Conservation (phyloP, 495 filamentous ascomycete genomes). For the Clohesyomyces aquaticus region DNA sequence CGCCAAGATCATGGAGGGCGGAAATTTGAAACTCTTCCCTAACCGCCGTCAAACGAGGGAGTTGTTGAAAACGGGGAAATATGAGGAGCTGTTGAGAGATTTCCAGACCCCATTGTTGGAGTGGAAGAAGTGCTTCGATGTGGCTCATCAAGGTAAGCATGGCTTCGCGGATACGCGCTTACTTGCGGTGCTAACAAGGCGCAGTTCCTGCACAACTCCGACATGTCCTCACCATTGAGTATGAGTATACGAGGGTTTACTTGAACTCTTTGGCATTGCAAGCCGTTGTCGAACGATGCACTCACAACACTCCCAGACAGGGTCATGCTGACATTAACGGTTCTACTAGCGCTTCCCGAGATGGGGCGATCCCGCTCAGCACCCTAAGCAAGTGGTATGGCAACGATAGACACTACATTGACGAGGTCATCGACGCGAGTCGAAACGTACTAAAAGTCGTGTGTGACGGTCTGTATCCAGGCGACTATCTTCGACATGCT, state of each 20-base stretch:
- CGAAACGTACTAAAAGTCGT: conserved; percentile 82
- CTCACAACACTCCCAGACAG: conserved; percentile 56
- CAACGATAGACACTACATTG: conserved; percentile 76
- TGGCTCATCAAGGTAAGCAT: conserved; percentile 44
- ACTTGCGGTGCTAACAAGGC: conserved; percentile 38
- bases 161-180: conserved; percentile 49
- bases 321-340: conserved; percentile 38
- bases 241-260: conserved; percentile 61
- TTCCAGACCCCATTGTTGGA: conserved; percentile 75
- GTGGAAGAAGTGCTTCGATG: conserved; percentile 76
- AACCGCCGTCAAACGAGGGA: conserved; percentile 81
- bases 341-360: conserved; percentile 37
- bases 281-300: conserved; percentile 92
- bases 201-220: conserved; percentile 75
- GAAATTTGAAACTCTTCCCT: conserved; percentile 81
- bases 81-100: conserved; percentile 75
- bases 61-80: conserved; percentile 81
- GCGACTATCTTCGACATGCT: conserved; percentile 84
- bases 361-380: conserved; percentile 53
- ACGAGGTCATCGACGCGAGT: conserved; percentile 84
- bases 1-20: conserved; percentile 83
- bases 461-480: conserved; percentile 78
- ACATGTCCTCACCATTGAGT: conserved; percentile 78
- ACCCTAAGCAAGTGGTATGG: conserved; percentile 62
- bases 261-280: conserved; percentile 91